These are phyloP conservation scores for Aspergillus haitiensis DNA, from an alignment of 495 filamentous ascomycete genomes.

Conservation along the genomic window DNA sequence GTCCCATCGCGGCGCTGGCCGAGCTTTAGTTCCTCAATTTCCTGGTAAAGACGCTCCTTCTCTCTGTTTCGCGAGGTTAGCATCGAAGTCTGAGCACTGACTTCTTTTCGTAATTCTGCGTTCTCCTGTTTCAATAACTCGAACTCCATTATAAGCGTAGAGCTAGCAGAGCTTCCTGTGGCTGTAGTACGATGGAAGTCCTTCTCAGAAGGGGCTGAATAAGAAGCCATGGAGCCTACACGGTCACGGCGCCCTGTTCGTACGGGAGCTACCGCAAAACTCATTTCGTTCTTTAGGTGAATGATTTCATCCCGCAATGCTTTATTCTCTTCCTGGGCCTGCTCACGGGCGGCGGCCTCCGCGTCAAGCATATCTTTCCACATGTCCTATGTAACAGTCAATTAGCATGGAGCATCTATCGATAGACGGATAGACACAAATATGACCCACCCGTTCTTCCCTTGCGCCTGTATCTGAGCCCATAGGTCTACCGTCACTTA, in stretches of 20 bases:
- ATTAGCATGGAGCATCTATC: constrained; percentile 1
- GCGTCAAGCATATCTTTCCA: constrained; percentile 96
- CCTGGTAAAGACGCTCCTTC: constrained; percentile 90
- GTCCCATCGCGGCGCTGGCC: constrained; percentile 66
- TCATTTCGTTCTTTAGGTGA: constrained; percentile 67
- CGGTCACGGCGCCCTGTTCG: constrained; percentile 55
- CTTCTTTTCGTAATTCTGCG: constrained; percentile 84
- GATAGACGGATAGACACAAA: not conserved
- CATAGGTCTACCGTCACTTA: constrained; percentile 63
- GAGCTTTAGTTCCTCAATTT: constrained; percentile 95
- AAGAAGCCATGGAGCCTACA: constrained; percentile 57
- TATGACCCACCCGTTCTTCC: constrained; percentile 66
- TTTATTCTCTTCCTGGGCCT: constrained; percentile 84
- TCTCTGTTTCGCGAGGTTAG: constrained; percentile 93
- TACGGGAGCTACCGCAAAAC: constrained; percentile 24
- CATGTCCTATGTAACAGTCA: constrained; percentile 56
- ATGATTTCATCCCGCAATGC: constrained; percentile 82
- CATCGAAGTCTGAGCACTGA: constrained; percentile 96
- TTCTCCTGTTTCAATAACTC: constrained; percentile 88
- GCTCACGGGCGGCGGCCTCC: constrained; percentile 84
- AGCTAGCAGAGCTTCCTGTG: constrained; percentile 54
- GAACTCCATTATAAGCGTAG: constrained; percentile 68
- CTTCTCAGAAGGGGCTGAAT: constrained; percentile 59
- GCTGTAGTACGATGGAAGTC: constrained; percentile 57
- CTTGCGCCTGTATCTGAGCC: constrained; percentile 70